Evolutionary conservation across 495 filamentous ascomycete species (phyloP).

Genomic region (Ramalina peruviana): DNA sequence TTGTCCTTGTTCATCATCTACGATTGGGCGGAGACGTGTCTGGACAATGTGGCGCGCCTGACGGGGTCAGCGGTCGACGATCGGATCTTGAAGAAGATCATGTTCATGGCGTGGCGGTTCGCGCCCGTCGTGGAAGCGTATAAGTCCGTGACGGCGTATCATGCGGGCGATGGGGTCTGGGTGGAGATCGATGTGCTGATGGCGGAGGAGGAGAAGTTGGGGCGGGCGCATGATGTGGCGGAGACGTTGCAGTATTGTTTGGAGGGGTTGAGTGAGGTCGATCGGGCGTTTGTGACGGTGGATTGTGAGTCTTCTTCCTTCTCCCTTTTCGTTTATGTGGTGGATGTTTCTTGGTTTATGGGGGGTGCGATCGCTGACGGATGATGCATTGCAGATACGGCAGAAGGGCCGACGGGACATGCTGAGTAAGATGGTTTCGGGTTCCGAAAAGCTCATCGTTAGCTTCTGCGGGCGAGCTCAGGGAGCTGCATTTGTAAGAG

Average conservation of each 20-base stretch:
- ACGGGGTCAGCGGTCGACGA: constrained; percentile 67
- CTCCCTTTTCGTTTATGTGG: not conserved
- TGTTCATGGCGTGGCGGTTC: constrained; percentile 89
- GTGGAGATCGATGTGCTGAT: constrained; percentile 75
- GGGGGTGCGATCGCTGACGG: too few species aligned
- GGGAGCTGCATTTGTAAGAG: not conserved
- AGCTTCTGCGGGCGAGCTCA: not conserved
- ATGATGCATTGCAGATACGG: constrained; percentile 1
- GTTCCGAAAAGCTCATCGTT: not conserved
- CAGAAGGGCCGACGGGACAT: constrained; percentile 12
- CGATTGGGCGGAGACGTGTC: constrained; percentile 65
- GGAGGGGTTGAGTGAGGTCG: constrained; percentile 13
- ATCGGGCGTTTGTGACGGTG: constrained; percentile 14
- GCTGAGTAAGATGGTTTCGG: constrained; percentile 1
- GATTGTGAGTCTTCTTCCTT: constrained; percentile 5
- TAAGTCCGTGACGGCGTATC: constrained; percentile 76
- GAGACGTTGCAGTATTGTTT: constrained; percentile 66
- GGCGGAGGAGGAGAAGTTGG: constrained; percentile 57
- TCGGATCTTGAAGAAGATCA: constrained; percentile 65
- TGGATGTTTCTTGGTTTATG: too few species aligned
- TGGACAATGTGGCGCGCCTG: constrained; percentile 71
- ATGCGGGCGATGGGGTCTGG: constrained; percentile 77
- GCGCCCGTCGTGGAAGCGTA: constrained; percentile 77
- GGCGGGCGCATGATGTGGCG: constrained; percentile 75
- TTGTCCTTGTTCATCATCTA: constrained; percentile 74